Percentiles rank a stretch among this genome's conserved stretches.
Conservation (phyloP, 306 rosid genomes). For the Gynostemma pentaphyllum region DNA sequence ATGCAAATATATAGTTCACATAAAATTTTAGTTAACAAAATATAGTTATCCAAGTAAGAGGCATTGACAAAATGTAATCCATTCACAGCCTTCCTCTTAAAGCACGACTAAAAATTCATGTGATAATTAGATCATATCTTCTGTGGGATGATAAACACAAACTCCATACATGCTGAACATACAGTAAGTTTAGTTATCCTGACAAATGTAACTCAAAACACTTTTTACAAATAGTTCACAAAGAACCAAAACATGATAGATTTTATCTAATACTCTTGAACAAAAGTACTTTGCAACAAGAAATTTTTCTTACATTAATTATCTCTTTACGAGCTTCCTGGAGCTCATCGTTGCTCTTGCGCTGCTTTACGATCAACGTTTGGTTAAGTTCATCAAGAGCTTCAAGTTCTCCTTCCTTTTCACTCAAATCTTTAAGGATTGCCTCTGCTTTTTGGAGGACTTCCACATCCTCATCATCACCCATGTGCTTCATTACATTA, state of each 20-base stretch:
- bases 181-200: not conserved
- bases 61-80: slow-evolving; percentile 9
- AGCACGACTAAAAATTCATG: not conserved
- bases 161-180: not conserved
- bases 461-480: slow-evolving; percentile 71
- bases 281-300: slow-evolving; percentile 1
- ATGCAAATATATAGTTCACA: not conserved
- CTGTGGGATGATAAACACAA: not conserved
- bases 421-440: slow-evolving; percentile 55
- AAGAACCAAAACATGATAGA: not conserved
- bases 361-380: slow-evolving; percentile 65
- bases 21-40: not conserved
- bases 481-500: slow-evolving; percentile 72
- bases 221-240: not conserved
- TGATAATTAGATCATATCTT: not conserved
- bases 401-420: slow-evolving; percentile 62
- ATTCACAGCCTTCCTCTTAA: not conserved
- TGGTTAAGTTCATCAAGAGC: slow-evolving; percentile 61
- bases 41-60: not conserved
- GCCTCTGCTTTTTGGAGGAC: slow-evolving; percentile 58
- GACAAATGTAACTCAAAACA: not conserved
- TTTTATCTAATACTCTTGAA: not conserved
- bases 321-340: slow-evolving; percentile 92
- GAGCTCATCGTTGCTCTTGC: slow-evolving; percentile 82
- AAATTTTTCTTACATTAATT: slow-evolving; percentile 43